A percentile compares a stretch with the other conserved stretches of the same genome.
phyloP scores from a whole-genome alignment of 768 basidiomycete genomes.

The Obba rivulosa region DNA sequence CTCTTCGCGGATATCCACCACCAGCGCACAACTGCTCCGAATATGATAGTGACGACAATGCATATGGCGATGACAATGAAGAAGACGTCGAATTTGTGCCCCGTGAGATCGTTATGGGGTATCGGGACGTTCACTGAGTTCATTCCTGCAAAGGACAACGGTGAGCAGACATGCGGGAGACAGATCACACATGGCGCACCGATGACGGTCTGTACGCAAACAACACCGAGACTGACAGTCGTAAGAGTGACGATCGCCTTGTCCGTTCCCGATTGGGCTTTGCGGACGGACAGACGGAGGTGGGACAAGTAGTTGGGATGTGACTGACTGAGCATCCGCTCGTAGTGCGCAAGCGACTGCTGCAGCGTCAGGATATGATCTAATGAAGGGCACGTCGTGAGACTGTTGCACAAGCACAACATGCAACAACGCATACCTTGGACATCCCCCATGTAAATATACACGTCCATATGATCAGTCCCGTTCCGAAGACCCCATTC shows the following conservation, averaged over 20 bases:
- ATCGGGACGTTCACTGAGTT: constrained; percentile 64
- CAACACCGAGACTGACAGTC: constrained; percentile 57
- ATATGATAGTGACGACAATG: constrained; percentile 38
- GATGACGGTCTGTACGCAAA: constrained; percentile 56
- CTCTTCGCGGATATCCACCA: constrained; percentile 61
- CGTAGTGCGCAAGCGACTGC: constrained; percentile 78
- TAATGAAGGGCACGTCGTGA: constrained; percentile 24
- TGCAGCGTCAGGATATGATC: constrained; percentile 90
- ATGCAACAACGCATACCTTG: constrained; percentile 53
- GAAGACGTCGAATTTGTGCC: constrained; percentile 44
- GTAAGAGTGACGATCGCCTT: constrained; percentile 63
- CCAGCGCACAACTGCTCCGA: constrained; percentile 43
- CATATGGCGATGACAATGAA: constrained; percentile 45
- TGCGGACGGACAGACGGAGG: constrained; percentile 55
- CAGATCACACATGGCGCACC: constrained; percentile 34
- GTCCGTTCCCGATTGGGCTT: constrained; percentile 58
- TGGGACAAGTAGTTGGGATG: constrained; percentile 84
- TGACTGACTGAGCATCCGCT: constrained; percentile 82
- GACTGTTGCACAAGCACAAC: neutral
- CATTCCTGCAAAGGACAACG: constrained; percentile 39
- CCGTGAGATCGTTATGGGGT: constrained; percentile 46
- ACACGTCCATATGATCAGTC: constrained; percentile 56
- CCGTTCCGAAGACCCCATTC: constrained; percentile 31
- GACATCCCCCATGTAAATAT: constrained; percentile 86
- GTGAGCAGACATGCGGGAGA: neutral